Base-by-base conservation (phyloP, 768 basidiomycete genomes). In the Serendipita vermifera region DNA sequence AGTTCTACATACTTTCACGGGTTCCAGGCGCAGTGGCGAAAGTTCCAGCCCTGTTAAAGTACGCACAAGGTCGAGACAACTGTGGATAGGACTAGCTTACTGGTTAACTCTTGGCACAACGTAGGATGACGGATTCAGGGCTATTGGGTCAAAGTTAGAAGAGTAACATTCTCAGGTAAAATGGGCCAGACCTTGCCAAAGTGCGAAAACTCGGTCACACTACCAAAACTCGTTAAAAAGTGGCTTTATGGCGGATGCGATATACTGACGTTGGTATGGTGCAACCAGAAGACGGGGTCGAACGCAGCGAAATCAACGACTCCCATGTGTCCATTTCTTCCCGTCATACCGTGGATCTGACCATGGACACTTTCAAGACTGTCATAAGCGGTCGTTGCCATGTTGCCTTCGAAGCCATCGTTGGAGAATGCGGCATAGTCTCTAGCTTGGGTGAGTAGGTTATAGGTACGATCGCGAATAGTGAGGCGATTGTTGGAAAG, bases 221-320 rank as follows among this genome's bases (percentile, higher is more conserved):
- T 80, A 76, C 57, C 63, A 59, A 24, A 7, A 24, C 17, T n/a
- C 13, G 31, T 35, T n/a, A 33, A 1, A 24, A 3, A 51, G 24
- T 9, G 35, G 9, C 35, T 36, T 55, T 6, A 36, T n/a, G 9
- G n/a, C n/a, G 35, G 35, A 11, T 22, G 14, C 29, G 46, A 5
- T 9, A 7, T 22, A 58, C 54, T 13, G 13, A 58, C 58, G 26
- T 56, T 56, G 17, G n/a, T 31, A 60, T 80, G 78, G 59, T 79
- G 78, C 59, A 79, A 61, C 64, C 70, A 78, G 68, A 80, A 78
- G 59, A 77, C 72, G 0, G 76, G 76, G 60, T 79, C 78, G 57
- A 77, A 75, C 0, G 67, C 77, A 74, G 55, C 14, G 31, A 20
- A 24, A 9, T 20, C 38, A 14, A 26, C 35, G 43, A 72, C 67